A percentile compares a stretch with the other conserved stretches of the same genome.
phyloP scores from a whole-genome alignment of 805 yeast species.

The Candida railenensis region DNA sequence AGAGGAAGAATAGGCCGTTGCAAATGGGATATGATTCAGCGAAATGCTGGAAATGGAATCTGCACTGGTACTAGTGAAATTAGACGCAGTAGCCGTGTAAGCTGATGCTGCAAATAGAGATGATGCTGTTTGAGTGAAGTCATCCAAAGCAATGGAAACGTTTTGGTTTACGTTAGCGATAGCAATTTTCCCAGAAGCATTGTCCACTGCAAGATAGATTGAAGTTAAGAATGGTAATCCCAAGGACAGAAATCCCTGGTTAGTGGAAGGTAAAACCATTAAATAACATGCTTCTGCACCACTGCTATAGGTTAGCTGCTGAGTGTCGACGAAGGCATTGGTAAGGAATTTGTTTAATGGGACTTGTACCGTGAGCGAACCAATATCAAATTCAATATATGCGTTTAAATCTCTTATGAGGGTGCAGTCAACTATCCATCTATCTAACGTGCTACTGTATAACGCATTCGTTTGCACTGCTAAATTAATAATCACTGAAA shows the following conservation, averaged over 20 bases:
- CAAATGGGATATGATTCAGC: slow-evolving; percentile 53
- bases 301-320: slow-evolving; percentile 45
- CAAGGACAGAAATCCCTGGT: slow-evolving; percentile 49
- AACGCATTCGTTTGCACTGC: slow-evolving; percentile 72
- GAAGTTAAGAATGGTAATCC: slow-evolving; percentile 59
- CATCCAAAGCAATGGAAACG: slow-evolving; percentile 9
- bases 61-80: neutral
- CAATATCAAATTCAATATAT: slow-evolving; percentile 51
- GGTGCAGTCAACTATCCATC: slow-evolving; percentile 67
- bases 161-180: slow-evolving; percentile 47
- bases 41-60: slow-evolving; percentile 23
- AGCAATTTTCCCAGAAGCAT: slow-evolving; percentile 55
- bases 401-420: slow-evolving; percentile 47
- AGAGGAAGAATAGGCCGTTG: slow-evolving; percentile 19
- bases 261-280: slow-evolving; percentile 46
- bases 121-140: slow-evolving; percentile 5
- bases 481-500: slow-evolving; percentile 52
- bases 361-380: slow-evolving; percentile 47
- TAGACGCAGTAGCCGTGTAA: neutral
- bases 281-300: slow-evolving; percentile 61
- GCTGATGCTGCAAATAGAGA: slow-evolving; percentile 2
- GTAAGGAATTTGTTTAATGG: slow-evolving; percentile 50
- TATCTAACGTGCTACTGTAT: slow-evolving; percentile 43
- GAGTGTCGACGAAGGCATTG: slow-evolving; percentile 34
- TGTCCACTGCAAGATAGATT: slow-evolving; percentile 62